Evolutionary conservation across 208 protist genomes (phyloP).

Genomic region (Trypanosoma mega): DNA sequence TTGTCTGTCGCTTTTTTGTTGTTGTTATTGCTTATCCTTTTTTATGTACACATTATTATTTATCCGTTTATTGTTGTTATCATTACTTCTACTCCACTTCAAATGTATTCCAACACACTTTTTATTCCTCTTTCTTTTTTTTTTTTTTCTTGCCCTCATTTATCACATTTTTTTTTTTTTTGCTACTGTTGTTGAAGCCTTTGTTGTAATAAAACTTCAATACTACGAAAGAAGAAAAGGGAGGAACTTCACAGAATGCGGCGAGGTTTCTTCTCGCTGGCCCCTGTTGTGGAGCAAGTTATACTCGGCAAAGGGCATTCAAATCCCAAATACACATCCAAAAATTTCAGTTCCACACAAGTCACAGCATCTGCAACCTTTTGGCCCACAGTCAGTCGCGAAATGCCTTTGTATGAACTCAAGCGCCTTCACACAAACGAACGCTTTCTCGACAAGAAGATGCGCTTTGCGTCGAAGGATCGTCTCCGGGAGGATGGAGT

Average conservation of each 20-base stretch:
- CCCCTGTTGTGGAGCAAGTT: too few relatives aligned
- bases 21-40: not conserved
- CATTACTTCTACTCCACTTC: not conserved
- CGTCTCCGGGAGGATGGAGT: conserved; percentile 72
- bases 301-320: too few relatives aligned
- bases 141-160: not conserved
- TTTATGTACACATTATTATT: not conserved
- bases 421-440: conserved; percentile 49
- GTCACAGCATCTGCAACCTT: conserved; percentile 24
- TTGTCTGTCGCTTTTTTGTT: not conserved
- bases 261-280: not conserved
- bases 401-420: conserved; percentile 38
- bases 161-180: too few relatives aligned
- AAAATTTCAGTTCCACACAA: not conserved
- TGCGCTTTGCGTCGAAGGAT: conserved; percentile 51
- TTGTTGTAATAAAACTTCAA: too few relatives aligned
- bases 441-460: conserved; percentile 59
- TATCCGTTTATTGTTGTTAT: not conserved
- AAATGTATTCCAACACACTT: not conserved
- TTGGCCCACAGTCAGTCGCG: conserved; percentile 43
- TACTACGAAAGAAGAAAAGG: too few relatives aligned
- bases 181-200: conserved; percentile 7
- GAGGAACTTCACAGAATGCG: conserved; percentile 3
- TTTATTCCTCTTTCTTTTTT: not conserved
- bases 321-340: too few relatives aligned